Base-by-base conservation (phyloP, 2,329 filamentous ascomycete species). In the Ilyonectria destructans region DNA sequence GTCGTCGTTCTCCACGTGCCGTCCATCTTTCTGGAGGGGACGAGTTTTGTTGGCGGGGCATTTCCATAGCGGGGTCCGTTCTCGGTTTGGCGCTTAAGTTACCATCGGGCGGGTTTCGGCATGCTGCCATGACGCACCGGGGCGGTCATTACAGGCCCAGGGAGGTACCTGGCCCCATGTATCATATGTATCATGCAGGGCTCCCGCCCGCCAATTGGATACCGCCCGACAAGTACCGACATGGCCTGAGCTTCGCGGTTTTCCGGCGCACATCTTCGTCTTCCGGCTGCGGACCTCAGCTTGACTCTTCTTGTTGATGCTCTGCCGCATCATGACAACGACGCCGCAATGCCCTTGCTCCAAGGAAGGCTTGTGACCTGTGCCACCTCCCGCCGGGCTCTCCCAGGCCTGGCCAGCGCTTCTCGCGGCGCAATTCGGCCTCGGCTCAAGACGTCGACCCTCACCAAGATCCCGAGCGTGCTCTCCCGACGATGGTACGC, bases 401-500 rank as follows among this genome's bases (percentile, higher is more conserved):
- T 68, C 43, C 66, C 63, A 35, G 59, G 62, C 37, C 19, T 67
- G 10, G 58, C 43, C 49, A 69, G 55, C 65, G 69, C 61, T 46
- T 55, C 65, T 45, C 65, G 68, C 40, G 63, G 62, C 65, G 49
- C 46, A 58, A 40, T 58, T 60, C 66, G 57, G 59, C 74, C 54
- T 61, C 71, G 57, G 43, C 66, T 65, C 46, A 68, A 67, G 49
- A 69, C 62, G 29, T 68, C 65, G 23, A 68, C 58, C 8, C 33
- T 46, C n/a, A 48, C 68, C 40, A 65, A 58, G 33, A 58, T 60
- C 35, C 58, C 66, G 6, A 21, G 35, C 17, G 46, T 62, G n/a
- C 55, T 71, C 19, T 65, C 70, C 43, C 75, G 71, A 69, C 77
- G 82, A 70, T 77, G 73, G 65, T 85, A 84, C 56, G 81, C 84